These are phyloP conservation scores for Rhodocollybia butyracea DNA, from an alignment of 768 basidiomycete genomes.

Conservation along the genomic window DNA sequence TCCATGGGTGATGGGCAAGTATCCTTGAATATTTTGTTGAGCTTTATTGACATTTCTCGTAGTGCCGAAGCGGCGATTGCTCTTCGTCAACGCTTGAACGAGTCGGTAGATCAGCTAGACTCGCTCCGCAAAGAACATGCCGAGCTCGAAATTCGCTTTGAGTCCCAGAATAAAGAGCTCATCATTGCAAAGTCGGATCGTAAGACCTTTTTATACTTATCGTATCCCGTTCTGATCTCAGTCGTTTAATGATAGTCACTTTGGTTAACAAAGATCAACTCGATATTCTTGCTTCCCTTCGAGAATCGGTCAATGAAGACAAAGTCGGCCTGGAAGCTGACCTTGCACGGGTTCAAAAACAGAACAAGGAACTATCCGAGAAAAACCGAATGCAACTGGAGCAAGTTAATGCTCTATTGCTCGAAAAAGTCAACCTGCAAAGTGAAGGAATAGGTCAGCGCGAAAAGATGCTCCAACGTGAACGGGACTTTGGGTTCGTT, in stretches of 20 bases:
- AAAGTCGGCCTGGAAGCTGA: slow-evolving; percentile 74
- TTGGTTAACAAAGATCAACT: slow-evolving; percentile 92
- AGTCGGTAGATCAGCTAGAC: slow-evolving; percentile 82
- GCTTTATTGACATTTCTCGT: slow-evolving; percentile 4
- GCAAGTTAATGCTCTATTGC: slow-evolving; percentile 76
- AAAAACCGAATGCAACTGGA: slow-evolving; percentile 91
- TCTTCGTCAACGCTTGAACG: slow-evolving; percentile 81
- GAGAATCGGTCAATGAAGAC: slow-evolving; percentile 88
- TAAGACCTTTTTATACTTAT: slow-evolving; percentile 31
- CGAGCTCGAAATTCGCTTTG: slow-evolving; percentile 68
- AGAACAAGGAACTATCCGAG: slow-evolving; percentile 69
- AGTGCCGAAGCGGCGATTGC: slow-evolving; percentile 88
- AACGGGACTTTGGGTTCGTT: slow-evolving; percentile 76
- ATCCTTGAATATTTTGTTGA: background rate
- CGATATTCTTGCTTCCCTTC: slow-evolving; percentile 80
- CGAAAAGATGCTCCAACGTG: slow-evolving; percentile 82
- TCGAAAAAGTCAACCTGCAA: slow-evolving; percentile 91
- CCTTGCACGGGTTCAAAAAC: slow-evolving; percentile 56
- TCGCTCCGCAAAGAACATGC: slow-evolving; percentile 61
- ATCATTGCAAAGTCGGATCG: slow-evolving; percentile 84
- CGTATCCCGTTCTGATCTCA: background rate
- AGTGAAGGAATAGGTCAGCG: slow-evolving; percentile 87
- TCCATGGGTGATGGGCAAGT: slow-evolving; percentile 76
- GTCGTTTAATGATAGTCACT: slow-evolving; percentile 63
- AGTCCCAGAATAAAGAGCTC: slow-evolving; percentile 62